Base-by-base conservation (phyloP, 306 rosid genomes). In the Rosa persica region DNA sequence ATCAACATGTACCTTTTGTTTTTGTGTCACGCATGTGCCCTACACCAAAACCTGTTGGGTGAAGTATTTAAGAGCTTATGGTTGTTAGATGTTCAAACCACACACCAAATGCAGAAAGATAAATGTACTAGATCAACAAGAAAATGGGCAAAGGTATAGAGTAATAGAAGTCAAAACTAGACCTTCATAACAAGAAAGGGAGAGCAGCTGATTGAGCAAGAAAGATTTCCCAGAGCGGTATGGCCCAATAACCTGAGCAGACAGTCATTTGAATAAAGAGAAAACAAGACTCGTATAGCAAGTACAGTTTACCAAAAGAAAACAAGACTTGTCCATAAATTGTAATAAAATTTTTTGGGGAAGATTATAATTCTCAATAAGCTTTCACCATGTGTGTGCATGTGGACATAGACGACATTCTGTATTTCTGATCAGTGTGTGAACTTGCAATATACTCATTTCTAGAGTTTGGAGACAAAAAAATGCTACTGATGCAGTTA, bases 1-100 rank as follows among this genome's bases (percentile, higher is more conserved):
- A 85, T 76, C 54, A 73, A 49, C 51, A 77, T 60, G 76, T 81
- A 95, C 98, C 98, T 88, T 92, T 94, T 72, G 98, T 94, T 80
- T 94, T 87, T 80, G 97, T 91, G 85, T 92, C 98, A 74, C 98
- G 98, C 93, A 87, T 86, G 92, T 95, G 98, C 82, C 98, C 98
- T 77, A 95, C 98, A 76, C 97, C 98, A 85, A 92, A 95, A 62
- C 98, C 98, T 95, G 88, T 19, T 51, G 78, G 82, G 42, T 77
- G 70, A 79, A 39, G 70, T 58, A 22, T 69, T 72, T 19, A 67
- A 62, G 44, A 67, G 5, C 23, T 58, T 34, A 52, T 78, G 44
- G 39, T 42, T 39, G 67, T 47, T 38, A 83, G 57, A 78, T 66
- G 42, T 72, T 38, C 23, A 76, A 87, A 69, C 66, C 69, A 44